Percentiles rank a stretch among this genome's conserved stretches.
Conservation (phyloP, 768 basidiomycete genomes). For the Dictyophora rubrovolvata region DNA sequence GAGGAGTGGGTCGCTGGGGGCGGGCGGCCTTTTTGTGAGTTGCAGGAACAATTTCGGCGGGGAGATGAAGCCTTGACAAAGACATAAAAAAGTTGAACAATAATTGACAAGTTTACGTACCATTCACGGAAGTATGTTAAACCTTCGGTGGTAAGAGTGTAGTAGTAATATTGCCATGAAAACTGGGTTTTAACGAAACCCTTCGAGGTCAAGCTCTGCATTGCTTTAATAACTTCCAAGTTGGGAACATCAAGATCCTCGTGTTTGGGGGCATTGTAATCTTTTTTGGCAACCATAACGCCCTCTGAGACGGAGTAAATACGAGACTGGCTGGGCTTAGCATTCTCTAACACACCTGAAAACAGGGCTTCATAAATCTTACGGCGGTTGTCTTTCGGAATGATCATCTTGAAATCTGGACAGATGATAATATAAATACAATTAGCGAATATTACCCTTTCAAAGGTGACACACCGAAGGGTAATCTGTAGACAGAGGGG, state of each 20-base stretch:
- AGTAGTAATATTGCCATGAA: slow-evolving; percentile 99
- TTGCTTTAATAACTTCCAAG: slow-evolving; percentile 63
- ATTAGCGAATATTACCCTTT: neutral
- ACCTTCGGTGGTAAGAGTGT: slow-evolving; percentile 92
- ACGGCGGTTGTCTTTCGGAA: slow-evolving; percentile 90
- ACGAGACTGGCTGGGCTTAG: neutral
- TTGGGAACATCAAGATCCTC: slow-evolving; percentile 69
- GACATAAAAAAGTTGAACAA: neutral
- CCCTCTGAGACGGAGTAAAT: slow-evolving; percentile 60
- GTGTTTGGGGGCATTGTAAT: slow-evolving; percentile 95
- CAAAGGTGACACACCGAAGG: neutral
- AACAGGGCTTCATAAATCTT: slow-evolving; percentile 99
- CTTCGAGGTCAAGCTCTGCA: slow-evolving; percentile 55
- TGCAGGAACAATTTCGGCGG: slow-evolving; percentile 88
- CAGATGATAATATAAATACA: neutral
- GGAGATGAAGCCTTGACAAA: slow-evolving; percentile 76
- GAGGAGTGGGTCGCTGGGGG: slow-evolving; percentile 72
- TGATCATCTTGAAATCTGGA: slow-evolving; percentile 67
- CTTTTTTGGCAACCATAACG: slow-evolving; percentile 98
- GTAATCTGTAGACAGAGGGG: neutral
- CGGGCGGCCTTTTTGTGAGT: slow-evolving; percentile 97
- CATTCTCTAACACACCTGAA: slow-evolving; percentile 63
- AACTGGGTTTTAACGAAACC: slow-evolving; percentile 98
- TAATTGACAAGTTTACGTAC: slow-evolving; percentile 21
- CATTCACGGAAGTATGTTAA: slow-evolving; percentile 95